Base-by-base conservation (phyloP, 1,139 yeast genomes). In the Lipomyces yarrowii region DNA sequence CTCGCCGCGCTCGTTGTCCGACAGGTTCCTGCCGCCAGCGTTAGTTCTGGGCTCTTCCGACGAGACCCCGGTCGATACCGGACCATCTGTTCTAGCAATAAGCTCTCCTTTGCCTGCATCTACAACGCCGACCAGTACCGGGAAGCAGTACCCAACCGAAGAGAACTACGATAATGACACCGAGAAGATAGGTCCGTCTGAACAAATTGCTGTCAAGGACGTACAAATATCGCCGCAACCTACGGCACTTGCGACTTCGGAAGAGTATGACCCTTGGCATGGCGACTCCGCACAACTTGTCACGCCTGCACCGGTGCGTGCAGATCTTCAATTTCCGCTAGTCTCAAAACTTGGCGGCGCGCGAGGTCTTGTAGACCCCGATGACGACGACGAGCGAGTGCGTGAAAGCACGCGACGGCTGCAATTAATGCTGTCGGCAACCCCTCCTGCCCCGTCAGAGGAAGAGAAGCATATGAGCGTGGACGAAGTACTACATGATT, bases 401-500 rank as follows among this genome's bases (percentile, higher is more conserved):
- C 54, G 56, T 3, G 64, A 64, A 30, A 61, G 57, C 23, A 58
- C 67, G 39, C 59, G 60, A 3, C 42, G 67, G 1, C 51, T 64
- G 48, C 67, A 64, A 56, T 53, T 33, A n/a, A 64, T 64, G 64
- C 65, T 64, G 15, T 56, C 63, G 2, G 46, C 51, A n/a, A 59
- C 58, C 13, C 18, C 57, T 11, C 26, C 48, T 10, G 64, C 53
- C 2, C 37, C 56, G 23, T 65, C 61, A 11, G 75, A 73, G 32
- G 64, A 57, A 57, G 73, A 71, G 35, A 74, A 72, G 13, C 71
- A 71, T 37, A 64, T 74, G 8, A 64, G 73, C 18, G 70, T 67
- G 6, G 73, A 73, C 64, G 71, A 63, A 4, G 64, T 66, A 10
- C 64, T 73, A 30, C 56, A 71, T 18, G 67, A 65, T 8, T 71